Evolutionary conservation across 257 asterid genomes (phyloP).

Genomic region (Henckelia pumila): DNA sequence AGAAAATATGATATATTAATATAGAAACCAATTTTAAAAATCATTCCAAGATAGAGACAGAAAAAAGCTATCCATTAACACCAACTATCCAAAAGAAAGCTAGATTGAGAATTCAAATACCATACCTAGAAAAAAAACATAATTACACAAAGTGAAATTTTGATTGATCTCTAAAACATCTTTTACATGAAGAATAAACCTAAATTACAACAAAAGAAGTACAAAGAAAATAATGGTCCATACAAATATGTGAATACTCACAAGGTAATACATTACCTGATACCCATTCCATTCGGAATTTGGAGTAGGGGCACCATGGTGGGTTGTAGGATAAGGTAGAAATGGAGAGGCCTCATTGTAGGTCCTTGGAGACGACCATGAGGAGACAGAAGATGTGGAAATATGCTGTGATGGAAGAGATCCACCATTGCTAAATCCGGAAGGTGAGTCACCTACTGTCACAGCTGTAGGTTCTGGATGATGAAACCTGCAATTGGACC

Average conservation of each 20-base stretch:
- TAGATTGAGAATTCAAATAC: not conserved
- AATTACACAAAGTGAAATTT: not conserved
- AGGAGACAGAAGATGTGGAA: slow-evolving; percentile 44
- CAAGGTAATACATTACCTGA: slow-evolving; percentile 50
- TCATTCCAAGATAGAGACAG: not conserved
- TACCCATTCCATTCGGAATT: slow-evolving; percentile 69
- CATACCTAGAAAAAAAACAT: slow-evolving; percentile 5
- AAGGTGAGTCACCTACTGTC: slow-evolving; percentile 54
- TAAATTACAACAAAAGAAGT: not conserved
- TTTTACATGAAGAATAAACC: not conserved
- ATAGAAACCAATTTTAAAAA: no score
- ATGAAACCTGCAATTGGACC: slow-evolving; percentile 77
- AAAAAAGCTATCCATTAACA: not conserved
- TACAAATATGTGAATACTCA: not conserved
- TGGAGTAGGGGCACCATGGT: slow-evolving; percentile 45
- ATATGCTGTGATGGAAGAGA: slow-evolving; percentile 54
- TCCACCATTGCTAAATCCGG: slow-evolving; percentile 58
- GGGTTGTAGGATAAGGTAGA: slow-evolving; percentile 45
- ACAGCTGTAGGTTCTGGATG: slow-evolving; percentile 78
- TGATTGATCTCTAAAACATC: not conserved
- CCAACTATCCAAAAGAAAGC: not conserved
- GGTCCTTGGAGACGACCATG: slow-evolving; percentile 71
- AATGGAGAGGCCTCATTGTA: slow-evolving; percentile 46
- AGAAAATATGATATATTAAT: no score
- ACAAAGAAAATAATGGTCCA: slow-evolving; percentile 7